A percentile compares a stretch with the other conserved stretches of the same genome.
phyloP scores from a whole-genome alignment of 1,284 basidiomycete genomes.

The Vanrija sp. region DNA sequence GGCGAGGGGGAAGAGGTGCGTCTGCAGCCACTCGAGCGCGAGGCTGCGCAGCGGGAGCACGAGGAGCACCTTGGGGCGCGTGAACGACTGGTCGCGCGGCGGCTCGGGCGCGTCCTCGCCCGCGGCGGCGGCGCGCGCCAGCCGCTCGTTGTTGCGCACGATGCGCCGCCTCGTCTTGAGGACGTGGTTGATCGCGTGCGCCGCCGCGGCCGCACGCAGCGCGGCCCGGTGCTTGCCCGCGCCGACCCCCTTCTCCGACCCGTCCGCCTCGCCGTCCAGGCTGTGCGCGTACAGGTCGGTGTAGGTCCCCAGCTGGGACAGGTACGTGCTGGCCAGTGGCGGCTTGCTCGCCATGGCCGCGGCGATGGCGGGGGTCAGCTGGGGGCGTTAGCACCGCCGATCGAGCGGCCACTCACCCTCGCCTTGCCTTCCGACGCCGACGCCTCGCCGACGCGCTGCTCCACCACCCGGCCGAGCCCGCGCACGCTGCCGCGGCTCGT shows the following conservation, averaged over 20 bases:
- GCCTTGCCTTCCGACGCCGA: constrained; percentile 26
- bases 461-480: constrained; percentile 56
- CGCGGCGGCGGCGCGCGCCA: constrained; percentile 58
- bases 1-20: constrained; percentile 62
- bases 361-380: constrained; percentile 56
- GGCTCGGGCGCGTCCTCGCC: constrained; percentile 49
- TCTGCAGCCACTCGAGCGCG: constrained; percentile 69
- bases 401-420: constrained; percentile 26
- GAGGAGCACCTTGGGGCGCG: constrained; percentile 87
- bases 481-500: constrained; percentile 17
- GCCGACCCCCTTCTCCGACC: constrained; percentile 31
- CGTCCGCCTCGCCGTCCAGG: constrained; percentile 52
- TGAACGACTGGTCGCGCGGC: constrained; percentile 94
- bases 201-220: constrained; percentile 62
- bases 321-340: constrained; percentile 58
- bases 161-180: constrained; percentile 87
- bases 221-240: constrained; percentile 44
- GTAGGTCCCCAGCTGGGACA: constrained; percentile 55
- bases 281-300: constrained; percentile 70
- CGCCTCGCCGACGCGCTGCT: constrained; percentile 54
- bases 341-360: constrained; percentile 39
- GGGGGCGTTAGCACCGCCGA: constrained; percentile 45
- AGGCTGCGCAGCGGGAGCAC: constrained; percentile 88
- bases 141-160: constrained; percentile 90
- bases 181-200: constrained; percentile 80